Evolutionary conservation across 2,329 filamentous ascomycete genomes (phyloP).

Genomic region (Aureobasidium sp.): DNA sequence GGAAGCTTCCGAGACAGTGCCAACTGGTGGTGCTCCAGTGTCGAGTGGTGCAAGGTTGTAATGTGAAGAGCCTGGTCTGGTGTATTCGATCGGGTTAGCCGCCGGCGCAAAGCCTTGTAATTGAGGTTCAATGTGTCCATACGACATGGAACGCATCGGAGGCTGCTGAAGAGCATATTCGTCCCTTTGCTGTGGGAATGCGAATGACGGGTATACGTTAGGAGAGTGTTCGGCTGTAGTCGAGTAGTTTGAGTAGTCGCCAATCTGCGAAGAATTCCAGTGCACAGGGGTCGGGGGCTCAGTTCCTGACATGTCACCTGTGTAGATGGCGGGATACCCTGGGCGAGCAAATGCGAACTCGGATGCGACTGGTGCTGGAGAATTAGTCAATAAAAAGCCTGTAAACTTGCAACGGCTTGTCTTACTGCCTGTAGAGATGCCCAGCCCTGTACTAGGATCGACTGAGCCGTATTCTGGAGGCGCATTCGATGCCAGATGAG

Average conservation of each 20-base stretch:
- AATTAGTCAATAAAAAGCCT: not conserved
- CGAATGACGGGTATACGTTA: not conserved
- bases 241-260: slow-evolving; percentile 15
- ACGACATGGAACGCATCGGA: slow-evolving; percentile 19
- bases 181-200: not conserved
- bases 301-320: not conserved
- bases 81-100: not conserved
- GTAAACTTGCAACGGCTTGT: too few species aligned
- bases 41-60: slow-evolving; percentile 3
- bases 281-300: not conserved
- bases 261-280: slow-evolving; percentile 10
- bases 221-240: slow-evolving; percentile 4
- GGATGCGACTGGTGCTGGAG: not conserved
- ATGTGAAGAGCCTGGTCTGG: slow-evolving; percentile 9
- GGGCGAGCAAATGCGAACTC: slow-evolving; percentile 9
- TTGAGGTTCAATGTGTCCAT: slow-evolving; percentile 17
- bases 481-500: slow-evolving; percentile 20
- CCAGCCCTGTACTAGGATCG: slow-evolving; percentile 17
- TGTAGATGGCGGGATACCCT: slow-evolving; percentile 1
- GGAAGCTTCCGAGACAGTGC: not conserved
- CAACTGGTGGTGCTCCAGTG: not conserved
- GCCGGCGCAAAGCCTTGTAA: not conserved
- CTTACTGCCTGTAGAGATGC: slow-evolving; percentile 13
- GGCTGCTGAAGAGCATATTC: slow-evolving; percentile 13
- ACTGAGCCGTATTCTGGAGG: slow-evolving; percentile 19